Conservation (phyloP, 495 filamentous ascomycete genomes). For the Hyaloscypha bicolor region DNA sequence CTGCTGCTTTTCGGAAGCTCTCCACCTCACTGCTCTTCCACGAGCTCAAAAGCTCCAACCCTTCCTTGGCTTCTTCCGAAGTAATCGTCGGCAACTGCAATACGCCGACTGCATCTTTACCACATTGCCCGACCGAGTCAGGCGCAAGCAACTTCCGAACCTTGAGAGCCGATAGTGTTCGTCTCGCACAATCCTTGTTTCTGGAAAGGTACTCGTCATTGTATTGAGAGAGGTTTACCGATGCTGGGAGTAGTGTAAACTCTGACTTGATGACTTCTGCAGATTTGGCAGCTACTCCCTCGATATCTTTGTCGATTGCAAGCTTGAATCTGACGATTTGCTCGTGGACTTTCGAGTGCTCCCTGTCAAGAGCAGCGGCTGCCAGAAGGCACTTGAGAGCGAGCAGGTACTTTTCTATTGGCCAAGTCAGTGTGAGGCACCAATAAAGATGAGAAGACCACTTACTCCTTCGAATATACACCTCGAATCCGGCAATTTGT, state of each 20-base stretch:
- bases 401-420: conserved; percentile 75
- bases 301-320: conserved; percentile 56
- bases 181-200: conserved; percentile 62
- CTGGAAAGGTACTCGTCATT: conserved; percentile 67
- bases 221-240: conserved; percentile 60
- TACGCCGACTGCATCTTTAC: conserved; percentile 60
- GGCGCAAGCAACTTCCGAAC: conserved; percentile 61
- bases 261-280: conserved; percentile 66
- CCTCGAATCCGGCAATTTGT: conserved; percentile 87
- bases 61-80: conserved; percentile 62
- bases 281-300: conserved; percentile 57
- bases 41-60: conserved; percentile 58
- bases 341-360: conserved; percentile 76
- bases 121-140: conserved; percentile 55
- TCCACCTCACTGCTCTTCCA: conserved; percentile 60
- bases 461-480: conserved; percentile 78
- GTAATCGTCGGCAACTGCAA: conserved; percentile 56
- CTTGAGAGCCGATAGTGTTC: conserved; percentile 64
- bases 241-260: conserved; percentile 61
- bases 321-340: conserved; percentile 72
- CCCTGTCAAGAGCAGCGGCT: conserved; percentile 65
- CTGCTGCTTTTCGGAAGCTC: conserved; percentile 65
- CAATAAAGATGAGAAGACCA: conserved; percentile 25
- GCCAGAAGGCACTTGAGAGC: conserved; percentile 85
- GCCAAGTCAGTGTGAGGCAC: conserved; percentile 32